Conservation (phyloP, 495 filamentous ascomycete genomes). For the Podospora conica region DNA sequence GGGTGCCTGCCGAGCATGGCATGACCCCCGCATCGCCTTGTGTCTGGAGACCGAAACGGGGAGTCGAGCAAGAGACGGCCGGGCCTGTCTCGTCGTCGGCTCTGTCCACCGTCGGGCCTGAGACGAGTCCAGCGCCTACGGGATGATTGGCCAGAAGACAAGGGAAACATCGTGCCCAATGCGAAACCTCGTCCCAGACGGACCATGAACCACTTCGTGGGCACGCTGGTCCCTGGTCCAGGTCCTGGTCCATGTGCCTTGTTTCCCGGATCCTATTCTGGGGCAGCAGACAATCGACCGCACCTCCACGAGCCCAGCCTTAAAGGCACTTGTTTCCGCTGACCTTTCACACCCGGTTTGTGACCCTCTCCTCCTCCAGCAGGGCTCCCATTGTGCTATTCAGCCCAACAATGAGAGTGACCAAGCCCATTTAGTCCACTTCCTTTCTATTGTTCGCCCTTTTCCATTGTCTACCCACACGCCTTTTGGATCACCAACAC, state of each 20-base stretch:
- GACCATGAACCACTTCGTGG: conserved; percentile 20
- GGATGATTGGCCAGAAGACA: conserved; percentile 30
- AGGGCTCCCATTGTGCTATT: conserved; percentile 14
- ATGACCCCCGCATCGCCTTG: not conserved
- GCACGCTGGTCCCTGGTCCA: conserved; percentile 10
- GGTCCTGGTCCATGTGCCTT: not conserved
- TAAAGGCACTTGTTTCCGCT: not conserved
- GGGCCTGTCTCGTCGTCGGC: conserved; percentile 1
- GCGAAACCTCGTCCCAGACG: conserved; percentile 26
- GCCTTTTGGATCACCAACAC: not conserved
- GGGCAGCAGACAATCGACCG: conserved; percentile 2
- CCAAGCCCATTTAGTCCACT: not conserved
- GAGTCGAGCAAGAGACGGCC: not conserved
- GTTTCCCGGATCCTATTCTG: conserved; percentile 13
- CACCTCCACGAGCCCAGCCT: not conserved
- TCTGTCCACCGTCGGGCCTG: conserved; percentile 11
- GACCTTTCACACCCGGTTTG: conserved; percentile 11
- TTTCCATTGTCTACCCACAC: not conserved
- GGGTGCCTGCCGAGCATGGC: not conserved
- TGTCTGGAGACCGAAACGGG: conserved; percentile 16
- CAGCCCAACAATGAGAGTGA: conserved; percentile 8
- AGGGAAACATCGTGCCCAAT: conserved; percentile 25
- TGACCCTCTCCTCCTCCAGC: not conserved
- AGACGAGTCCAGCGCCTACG: conserved; percentile 23
- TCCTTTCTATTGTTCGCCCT: conserved; percentile 5